Conservation (phyloP, 306 rosid species). For the Spatholobus suberectus region DNA sequence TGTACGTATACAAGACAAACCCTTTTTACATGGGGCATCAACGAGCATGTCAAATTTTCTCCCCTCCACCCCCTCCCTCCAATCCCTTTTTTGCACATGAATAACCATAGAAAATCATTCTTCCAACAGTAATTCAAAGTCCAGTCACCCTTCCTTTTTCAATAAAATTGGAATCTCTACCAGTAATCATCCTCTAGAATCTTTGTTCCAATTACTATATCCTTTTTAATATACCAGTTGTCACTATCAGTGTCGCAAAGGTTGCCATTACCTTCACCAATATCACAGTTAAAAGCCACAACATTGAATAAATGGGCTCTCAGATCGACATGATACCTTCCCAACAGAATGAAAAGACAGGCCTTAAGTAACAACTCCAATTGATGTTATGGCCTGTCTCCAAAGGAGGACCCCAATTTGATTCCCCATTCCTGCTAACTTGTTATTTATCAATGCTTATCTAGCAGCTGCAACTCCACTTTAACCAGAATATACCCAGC, state of each 20-base stretch:
- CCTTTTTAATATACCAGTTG: constrained; percentile 4
- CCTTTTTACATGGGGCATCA: neutral
- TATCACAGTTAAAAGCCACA: neutral
- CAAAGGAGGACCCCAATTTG: constrained; percentile 11
- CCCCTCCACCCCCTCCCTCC: neutral
- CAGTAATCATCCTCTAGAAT: neutral
- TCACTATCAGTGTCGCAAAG: neutral
- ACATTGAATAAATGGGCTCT: neutral
- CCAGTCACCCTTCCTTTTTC: neutral
- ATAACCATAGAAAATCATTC: neutral
- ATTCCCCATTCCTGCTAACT: constrained; percentile 3
- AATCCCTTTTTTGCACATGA: neutral
- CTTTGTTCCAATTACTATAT: neutral
- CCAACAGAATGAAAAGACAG: neutral
- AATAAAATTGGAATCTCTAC: neutral
- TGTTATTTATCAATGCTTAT: neutral
- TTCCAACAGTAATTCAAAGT: constrained; percentile 1
- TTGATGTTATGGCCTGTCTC: neutral
- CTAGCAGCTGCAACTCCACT: constrained; percentile 10
- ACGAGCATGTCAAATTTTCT: neutral
- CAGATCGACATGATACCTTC: neutral
- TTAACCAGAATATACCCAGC: neutral
- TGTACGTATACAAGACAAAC: neutral
- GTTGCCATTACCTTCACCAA: constrained; percentile 1
- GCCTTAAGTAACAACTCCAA: neutral